Conservation (phyloP, 352 stramenopile genomes). For the Phytophthora quininea region DNA sequence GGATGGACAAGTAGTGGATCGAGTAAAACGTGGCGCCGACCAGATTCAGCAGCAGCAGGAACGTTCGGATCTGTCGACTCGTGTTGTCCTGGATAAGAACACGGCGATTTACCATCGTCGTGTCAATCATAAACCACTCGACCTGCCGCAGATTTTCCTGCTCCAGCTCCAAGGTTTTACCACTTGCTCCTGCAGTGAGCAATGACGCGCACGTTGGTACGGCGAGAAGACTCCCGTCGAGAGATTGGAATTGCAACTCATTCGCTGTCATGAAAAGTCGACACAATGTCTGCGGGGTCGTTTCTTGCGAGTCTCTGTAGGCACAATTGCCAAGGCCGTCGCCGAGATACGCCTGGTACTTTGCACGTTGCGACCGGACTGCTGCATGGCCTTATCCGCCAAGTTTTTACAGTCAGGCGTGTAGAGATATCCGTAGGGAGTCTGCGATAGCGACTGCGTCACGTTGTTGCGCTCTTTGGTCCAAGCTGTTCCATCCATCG, state of each 20-base stretch:
- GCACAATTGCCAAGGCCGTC: conserved; percentile 42
- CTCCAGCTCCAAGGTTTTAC: conserved; percentile 2
- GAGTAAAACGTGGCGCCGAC: conserved; percentile 41
- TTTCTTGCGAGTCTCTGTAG: conserved; percentile 50
- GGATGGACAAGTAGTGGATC: conserved; percentile 39
- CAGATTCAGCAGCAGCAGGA: conserved; percentile 42
- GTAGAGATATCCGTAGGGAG: conserved; percentile 47
- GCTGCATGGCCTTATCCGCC: conserved; percentile 31
- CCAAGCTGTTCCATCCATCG: conserved; percentile 42
- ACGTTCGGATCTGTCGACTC: conserved; percentile 44
- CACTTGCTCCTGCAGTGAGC: conserved; percentile 8
- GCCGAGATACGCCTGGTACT: conserved; percentile 49
- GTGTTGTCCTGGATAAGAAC: conserved; percentile 51
- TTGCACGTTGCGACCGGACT: conserved; percentile 47
- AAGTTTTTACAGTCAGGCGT: conserved; percentile 35
- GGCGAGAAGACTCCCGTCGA: conserved; percentile 23
- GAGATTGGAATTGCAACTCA: conserved; percentile 34
- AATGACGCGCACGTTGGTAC: conserved; percentile 27
- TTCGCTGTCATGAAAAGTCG: conserved; percentile 37
- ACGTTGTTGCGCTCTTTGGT: conserved; percentile 23
- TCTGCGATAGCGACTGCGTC: conserved; percentile 3
- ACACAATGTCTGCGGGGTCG: conserved; percentile 39
- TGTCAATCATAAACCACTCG: conserved; percentile 43
- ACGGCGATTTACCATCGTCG: conserved; percentile 21
- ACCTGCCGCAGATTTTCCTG: conserved; percentile 38